Evolutionary conservation across 169 alveolate genomes (phyloP), one percentile per base, ranked within the genome.

Genomic region (Babesia bovis): DNA sequence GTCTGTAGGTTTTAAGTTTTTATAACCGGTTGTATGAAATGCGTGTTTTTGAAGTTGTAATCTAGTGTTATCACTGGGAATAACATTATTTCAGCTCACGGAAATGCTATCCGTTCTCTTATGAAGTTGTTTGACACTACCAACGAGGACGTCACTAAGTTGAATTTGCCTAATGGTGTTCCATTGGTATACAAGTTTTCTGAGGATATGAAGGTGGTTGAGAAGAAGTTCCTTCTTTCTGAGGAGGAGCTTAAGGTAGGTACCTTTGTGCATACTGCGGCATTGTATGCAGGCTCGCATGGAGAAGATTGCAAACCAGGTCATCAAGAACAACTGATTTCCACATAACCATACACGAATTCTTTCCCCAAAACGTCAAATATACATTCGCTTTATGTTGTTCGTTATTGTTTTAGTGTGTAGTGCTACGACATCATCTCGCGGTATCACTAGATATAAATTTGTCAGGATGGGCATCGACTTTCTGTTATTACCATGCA

Each of bases 91-190:
- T 10, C 71, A 78, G 99, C 99, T 26, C 99, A 97, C 82, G 99
- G 99, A n/a, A 97, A 97, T 90, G 94, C 98, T 28, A 87, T 97
- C 40, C 91, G 99, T 83, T 97, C 97, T 26, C 85, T 97, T 30
- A 97, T 97, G 25, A 96, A 96, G 95, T 94, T 94, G 71, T 83
- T 97, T 41, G 98, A 96, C 82, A 87, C 89, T 53, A 89, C 93
- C 42, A 98, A 95, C 42, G 96, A 92, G 33, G 98, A 94, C 32
- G 93, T 97, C 49, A 85, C 96, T 36, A 96, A 92, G 74, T 84
- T 96, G 38, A 96, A 97, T 87, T 95, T 97, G 41, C 99, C 99
- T 15, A 97, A 99, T 28, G 98, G 97, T 4, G 96, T 95, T 33
- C 99, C 99, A 17, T 91, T 97, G 23, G 97, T 96, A 19, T 95